phyloP scores from a whole-genome alignment of 2,329 filamentous ascomycete species.

The Sclerotinia sclerotiorum region DNA sequence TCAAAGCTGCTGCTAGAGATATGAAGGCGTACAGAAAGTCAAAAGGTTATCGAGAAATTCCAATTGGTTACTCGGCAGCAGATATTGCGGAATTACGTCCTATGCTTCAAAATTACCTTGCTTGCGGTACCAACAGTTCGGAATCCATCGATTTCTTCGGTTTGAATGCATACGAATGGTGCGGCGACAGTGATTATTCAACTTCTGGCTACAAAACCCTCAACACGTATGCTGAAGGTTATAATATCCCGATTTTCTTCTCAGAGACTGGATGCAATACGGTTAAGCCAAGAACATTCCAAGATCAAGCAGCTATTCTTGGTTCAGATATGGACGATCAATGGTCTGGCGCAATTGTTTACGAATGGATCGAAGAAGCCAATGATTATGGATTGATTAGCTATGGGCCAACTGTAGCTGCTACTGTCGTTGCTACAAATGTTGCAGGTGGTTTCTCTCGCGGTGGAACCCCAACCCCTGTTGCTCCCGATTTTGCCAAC shows the following conservation, averaged over 20 bases:
- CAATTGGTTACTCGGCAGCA: constrained; percentile 83
- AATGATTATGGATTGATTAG: constrained; percentile 81
- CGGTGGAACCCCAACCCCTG: constrained; percentile 70
- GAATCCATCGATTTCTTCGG: constrained; percentile 81
- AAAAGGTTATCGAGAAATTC: constrained; percentile 77
- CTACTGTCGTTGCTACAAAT: constrained; percentile 53
- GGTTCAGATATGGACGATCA: constrained; percentile 67
- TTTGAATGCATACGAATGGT: constrained; percentile 85
- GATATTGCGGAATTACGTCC: constrained; percentile 71
- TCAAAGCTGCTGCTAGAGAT: constrained; percentile 79
- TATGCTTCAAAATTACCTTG: constrained; percentile 69
- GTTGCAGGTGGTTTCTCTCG: constrained; percentile 67
- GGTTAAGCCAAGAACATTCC: constrained; percentile 60
- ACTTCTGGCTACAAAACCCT: constrained; percentile 69
- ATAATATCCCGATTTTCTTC: constrained; percentile 85
- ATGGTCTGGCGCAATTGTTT: constrained; percentile 77
- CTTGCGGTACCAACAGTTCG: constrained; percentile 67
- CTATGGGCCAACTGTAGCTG: constrained; percentile 63
- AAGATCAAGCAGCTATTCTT: constrained; percentile 76
- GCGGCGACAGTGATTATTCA: constrained; percentile 55
- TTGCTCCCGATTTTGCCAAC: constrained; percentile 75
- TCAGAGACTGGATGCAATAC: constrained; percentile 84
- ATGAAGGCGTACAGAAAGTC: constrained; percentile 76
- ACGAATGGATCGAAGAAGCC: constrained; percentile 85
- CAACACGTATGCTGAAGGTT: constrained; percentile 64